Percentiles rank a stretch among this genome's conserved stretches.
Conservation (phyloP, 163 green algal genomes). For the Trebouxiophyceae sp. region DNA sequence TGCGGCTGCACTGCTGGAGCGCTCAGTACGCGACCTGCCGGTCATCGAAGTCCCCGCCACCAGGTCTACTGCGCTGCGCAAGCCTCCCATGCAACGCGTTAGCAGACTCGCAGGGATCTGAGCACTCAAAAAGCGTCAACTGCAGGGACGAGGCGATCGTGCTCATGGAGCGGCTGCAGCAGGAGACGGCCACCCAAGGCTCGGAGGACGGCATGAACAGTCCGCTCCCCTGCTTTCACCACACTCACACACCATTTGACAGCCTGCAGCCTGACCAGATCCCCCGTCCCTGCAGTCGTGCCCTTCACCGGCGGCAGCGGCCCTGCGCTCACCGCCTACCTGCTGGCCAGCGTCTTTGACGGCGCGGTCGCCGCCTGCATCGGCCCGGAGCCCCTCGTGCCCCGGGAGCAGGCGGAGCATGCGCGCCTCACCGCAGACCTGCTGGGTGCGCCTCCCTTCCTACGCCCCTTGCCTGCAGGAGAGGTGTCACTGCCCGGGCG, state of each 20-base stretch:
- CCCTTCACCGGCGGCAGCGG: neutral
- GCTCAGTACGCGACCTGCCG: neutral
- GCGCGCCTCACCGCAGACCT: neutral
- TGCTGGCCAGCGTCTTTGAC: neutral
- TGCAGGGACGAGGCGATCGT: neutral
- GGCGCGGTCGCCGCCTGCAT: neutral
- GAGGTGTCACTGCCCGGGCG: too few species aligned
- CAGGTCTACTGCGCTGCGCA: neutral
- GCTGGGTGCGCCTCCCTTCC: neutral
- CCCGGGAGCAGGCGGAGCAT: neutral
- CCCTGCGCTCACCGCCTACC: neutral
- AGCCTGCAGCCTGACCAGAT: neutral
- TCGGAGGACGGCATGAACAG: neutral
- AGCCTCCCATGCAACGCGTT: neutral
- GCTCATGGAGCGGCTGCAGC: neutral
- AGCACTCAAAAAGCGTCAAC: too few species aligned
- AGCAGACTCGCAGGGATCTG: too few species aligned
- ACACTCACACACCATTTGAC: neutral
- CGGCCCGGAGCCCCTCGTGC: neutral
- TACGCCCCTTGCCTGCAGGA: too few species aligned
- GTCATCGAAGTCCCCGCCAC: neutral
- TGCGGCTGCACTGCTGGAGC: too few species aligned
- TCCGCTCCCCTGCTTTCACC: neutral
- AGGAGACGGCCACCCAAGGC: neutral
- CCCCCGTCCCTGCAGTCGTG: neutral